Evolutionary conservation across 345 rosid species (phyloP).

Genomic region (Draba incana): DNA sequence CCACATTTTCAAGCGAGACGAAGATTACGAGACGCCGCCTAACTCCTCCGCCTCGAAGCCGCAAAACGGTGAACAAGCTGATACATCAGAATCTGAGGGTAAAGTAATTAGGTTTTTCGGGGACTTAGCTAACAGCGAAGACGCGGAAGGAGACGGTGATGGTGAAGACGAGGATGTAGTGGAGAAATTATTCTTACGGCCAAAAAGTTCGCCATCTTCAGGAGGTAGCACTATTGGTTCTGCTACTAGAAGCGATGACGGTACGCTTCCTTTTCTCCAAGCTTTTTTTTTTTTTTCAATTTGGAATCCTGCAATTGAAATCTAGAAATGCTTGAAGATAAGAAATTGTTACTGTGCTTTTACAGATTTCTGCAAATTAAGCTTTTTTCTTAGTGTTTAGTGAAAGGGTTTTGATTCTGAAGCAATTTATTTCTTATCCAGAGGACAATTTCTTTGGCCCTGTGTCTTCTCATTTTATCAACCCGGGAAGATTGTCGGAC

Average conservation of each 20-base stretch:
- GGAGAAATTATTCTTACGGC: slow-evolving; percentile 62
- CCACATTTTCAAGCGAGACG: slow-evolving; percentile 90
- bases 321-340: slow-evolving; percentile 10
- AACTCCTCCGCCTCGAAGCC: slow-evolving; percentile 41
- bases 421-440: slow-evolving; percentile 33
- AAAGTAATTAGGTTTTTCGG: slow-evolving; percentile 55
- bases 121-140: slow-evolving; percentile 63
- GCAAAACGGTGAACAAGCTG: slow-evolving; percentile 33
- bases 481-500: slow-evolving; percentile 69
- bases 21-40: slow-evolving; percentile 78
- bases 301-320: slow-evolving; percentile 20
- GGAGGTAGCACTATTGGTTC: slow-evolving; percentile 74
- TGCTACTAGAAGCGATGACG: slow-evolving; percentile 67
- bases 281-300: background rate
- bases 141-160: slow-evolving; percentile 49
- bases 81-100: slow-evolving; percentile 40
- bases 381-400: background rate
- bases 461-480: slow-evolving; percentile 78
- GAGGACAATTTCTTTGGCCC: slow-evolving; percentile 87
- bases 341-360: background rate
- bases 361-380: background rate
- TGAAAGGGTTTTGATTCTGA: slow-evolving; percentile 29
- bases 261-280: slow-evolving; percentile 40
- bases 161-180: slow-evolving; percentile 36
- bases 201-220: slow-evolving; percentile 73